Base-by-base conservation (phyloP, 768 basidiomycete genomes). In the Hygrocybe coccinea region DNA sequence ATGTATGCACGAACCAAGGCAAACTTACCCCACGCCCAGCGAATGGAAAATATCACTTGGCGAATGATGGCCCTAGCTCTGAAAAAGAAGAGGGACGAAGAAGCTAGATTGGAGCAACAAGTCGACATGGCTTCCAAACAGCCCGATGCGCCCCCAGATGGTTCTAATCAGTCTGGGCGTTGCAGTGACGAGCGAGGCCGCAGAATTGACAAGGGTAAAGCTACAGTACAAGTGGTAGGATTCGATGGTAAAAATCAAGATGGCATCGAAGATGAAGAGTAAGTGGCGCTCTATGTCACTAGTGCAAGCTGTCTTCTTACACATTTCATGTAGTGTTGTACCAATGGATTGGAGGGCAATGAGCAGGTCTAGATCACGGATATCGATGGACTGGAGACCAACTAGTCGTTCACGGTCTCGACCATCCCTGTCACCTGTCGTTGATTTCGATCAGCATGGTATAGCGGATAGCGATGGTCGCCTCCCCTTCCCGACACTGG, bases 31-130 rank as follows among this genome's bases (percentile, higher is more conserved):
- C 91, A 95, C 66, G 91, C 89, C 0, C 91, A 94, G 71, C 76
- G 95, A 65, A 94, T 99, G 91, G 97, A 98, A 74, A 98, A 97
- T 67, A 70, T 98, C 53, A 97, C 95, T 1, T 97, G 95, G 95
- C 76, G 97, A 56, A 91, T 98, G 93, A 97, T 97, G 95, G 89
- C 94, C 22, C 75, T 99, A 67, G 91, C 90, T 11, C 74, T 99
- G 54, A 87, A 88, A 77, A 95, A 89, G 80, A 86, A 87, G 75
- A 85, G 85, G 71, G 87, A 87, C 19, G 85, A 87, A 54, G 76
- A 82, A 57, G 72, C 71, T 57, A 65, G 63, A 36, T 55, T 55
- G 29, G 64, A 61, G 50, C 62, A 61, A 59, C 58, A 49, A 25
- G 53, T 29, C 48, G 29, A 25, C 19, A 25, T 33, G 48, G 11